Percentiles rank a stretch among this genome's conserved stretches.
phyloP scores from a whole-genome alignment of 1,139 yeast species.

The Blastobotrys petasosporus region DNA sequence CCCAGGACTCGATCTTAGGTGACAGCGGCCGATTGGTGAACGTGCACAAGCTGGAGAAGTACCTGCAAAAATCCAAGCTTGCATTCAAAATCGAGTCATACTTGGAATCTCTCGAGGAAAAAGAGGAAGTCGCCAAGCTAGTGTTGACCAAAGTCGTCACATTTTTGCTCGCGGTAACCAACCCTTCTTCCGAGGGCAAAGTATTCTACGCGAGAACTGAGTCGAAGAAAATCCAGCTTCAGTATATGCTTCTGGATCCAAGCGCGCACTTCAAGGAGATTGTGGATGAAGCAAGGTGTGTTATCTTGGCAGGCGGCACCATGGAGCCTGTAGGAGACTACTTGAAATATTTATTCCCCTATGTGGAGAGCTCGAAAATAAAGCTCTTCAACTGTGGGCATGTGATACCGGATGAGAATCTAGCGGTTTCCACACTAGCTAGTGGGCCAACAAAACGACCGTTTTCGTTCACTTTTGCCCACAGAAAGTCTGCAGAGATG shows the following conservation, averaged over 20 bases:
- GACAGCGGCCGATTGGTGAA: conserved; percentile 67
- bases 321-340: conserved; percentile 87
- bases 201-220: conserved; percentile 55
- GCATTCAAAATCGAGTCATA: conserved; percentile 82
- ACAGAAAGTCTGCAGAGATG: conserved; percentile 46
- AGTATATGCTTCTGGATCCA: conserved; percentile 78
- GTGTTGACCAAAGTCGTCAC: conserved; percentile 59
- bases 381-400: conserved; percentile 73
- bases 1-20: conserved; percentile 48
- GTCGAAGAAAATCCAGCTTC: conserved; percentile 37
- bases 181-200: conserved; percentile 77
- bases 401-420: conserved; percentile 65
- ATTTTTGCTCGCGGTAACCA: conserved; percentile 60
- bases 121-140: conserved; percentile 41
- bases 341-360: conserved; percentile 59
- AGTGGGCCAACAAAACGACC: conserved; percentile 28
- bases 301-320: conserved; percentile 89
- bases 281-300: conserved; percentile 60
- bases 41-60: conserved; percentile 59
- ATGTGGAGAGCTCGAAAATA: conserved; percentile 37
- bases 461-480: conserved; percentile 67
- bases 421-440: conserved; percentile 53
- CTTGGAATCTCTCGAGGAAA: conserved; percentile 36
- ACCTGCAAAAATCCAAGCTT: conserved; percentile 61
- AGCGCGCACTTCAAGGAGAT: conserved; percentile 62